phyloP scores from a whole-genome alignment of 1,139 yeast genomes.

The Pichia sp. region DNA sequence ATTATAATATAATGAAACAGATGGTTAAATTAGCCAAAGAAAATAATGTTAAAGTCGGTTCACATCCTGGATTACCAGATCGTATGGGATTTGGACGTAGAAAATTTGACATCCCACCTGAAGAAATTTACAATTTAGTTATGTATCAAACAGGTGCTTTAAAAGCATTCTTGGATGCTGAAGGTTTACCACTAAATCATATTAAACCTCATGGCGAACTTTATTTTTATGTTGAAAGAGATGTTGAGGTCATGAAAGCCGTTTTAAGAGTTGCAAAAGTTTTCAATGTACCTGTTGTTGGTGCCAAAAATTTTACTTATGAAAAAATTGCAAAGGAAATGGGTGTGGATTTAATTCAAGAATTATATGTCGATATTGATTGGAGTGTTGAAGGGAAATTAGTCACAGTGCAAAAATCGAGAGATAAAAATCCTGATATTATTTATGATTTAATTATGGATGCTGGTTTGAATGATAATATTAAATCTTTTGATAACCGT shows the following conservation, averaged over 20 bases:
- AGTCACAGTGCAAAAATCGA: constrained; percentile 25
- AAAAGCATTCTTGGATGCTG: constrained; percentile 34
- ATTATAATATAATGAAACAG: constrained; percentile 31
- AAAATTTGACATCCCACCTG: constrained; percentile 32
- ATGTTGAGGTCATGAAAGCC: constrained; percentile 33
- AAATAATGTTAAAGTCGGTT: constrained; percentile 32
- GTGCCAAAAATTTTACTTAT: constrained; percentile 29
- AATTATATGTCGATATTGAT: constrained; percentile 34
- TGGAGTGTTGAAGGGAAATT: constrained; percentile 31
- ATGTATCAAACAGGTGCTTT: constrained; percentile 37
- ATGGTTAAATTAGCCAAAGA: constrained; percentile 34
- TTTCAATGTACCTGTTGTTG: constrained; percentile 32
- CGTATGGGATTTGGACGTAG: constrained; percentile 36
- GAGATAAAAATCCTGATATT: constrained; percentile 31
- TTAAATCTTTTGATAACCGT: constrained; percentile 24
- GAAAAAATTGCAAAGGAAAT: constrained; percentile 27
- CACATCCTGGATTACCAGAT: constrained; percentile 38
- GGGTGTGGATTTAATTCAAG: constrained; percentile 34
- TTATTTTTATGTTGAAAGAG: constrained; percentile 33
- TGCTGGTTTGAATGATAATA: constrained; percentile 25
- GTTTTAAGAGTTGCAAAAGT: constrained; percentile 34
- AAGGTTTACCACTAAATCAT: constrained; percentile 31
- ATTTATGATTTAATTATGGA: constrained; percentile 28
- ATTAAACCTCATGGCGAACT: constrained; percentile 37
- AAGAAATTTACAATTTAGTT: constrained; percentile 33